These are phyloP conservation scores for Candida palmyrensis DNA, from an alignment of 805 yeast genomes.

Conservation along the genomic window DNA sequence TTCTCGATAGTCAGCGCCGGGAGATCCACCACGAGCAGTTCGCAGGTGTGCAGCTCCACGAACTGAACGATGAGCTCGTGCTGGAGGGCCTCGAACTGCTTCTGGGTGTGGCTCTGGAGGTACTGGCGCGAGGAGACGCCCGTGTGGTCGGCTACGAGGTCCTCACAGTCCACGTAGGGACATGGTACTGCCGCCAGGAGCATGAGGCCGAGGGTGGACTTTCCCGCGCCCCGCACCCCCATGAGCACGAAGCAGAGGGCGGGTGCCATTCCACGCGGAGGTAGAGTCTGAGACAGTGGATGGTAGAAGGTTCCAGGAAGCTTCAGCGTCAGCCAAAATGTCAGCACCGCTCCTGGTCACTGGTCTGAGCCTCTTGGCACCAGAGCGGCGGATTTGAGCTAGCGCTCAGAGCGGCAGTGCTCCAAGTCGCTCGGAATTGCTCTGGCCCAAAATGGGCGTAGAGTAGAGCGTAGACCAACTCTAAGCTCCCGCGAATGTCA, in stretches of 20 bases:
- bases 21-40: constrained; percentile 5
- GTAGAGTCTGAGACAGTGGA: too few species aligned
- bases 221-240: constrained; percentile 15
- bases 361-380: too few species aligned
- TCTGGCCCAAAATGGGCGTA: too few species aligned
- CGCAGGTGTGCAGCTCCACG: constrained; percentile 1
- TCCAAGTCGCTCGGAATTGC: too few species aligned
- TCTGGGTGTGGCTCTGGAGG: constrained; percentile 7
- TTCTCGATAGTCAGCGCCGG: constrained; percentile 10
- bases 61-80: constrained; percentile 5
- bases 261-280: too few species aligned
- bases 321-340: too few species aligned
- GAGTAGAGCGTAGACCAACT: too few species aligned
- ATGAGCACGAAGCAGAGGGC: constrained; percentile 9
- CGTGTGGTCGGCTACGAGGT: constrained; percentile 9
- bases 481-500: too few species aligned
- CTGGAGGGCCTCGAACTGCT: constrained; percentile 8
- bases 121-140: constrained; percentile 9
- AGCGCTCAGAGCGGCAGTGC: too few species aligned
- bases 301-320: too few species aligned
- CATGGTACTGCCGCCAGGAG: constrained; percentile 12
- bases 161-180: constrained; percentile 11
- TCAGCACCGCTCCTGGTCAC: too few species aligned
- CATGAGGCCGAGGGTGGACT: constrained; percentile 14
- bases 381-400: too few species aligned